Conservation (phyloP, 345 rosid genomes). For the Citrus mangshanensis region DNA sequence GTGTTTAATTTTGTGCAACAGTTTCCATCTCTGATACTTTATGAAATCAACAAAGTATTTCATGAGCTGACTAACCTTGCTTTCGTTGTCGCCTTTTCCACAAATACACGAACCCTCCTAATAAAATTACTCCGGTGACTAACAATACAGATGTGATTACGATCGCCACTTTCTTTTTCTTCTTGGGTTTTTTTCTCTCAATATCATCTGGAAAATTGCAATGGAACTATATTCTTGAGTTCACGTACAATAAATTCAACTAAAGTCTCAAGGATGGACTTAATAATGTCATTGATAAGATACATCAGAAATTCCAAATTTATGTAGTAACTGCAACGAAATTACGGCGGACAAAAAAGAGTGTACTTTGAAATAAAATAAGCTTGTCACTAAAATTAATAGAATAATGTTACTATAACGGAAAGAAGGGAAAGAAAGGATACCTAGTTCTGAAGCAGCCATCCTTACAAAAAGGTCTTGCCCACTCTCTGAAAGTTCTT, state of each 20-base stretch:
- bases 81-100: neutral
- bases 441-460: conserved; percentile 25
- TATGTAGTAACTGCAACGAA: too few relatives aligned
- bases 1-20: too few relatives aligned
- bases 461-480: conserved; percentile 25
- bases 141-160: neutral
- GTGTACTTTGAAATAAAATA: too few relatives aligned
- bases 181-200: neutral
- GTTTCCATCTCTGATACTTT: too few relatives aligned
- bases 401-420: too few relatives aligned
- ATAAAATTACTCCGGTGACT: neutral
- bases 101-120: conserved; percentile 1
- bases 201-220: neutral
- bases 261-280: too few relatives aligned
- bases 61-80: neutral
- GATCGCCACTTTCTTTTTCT: neutral
- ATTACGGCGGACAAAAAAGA: too few relatives aligned
- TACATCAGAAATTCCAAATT: neutral
- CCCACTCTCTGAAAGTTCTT: conserved; percentile 9
- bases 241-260: too few relatives aligned
- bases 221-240: too few relatives aligned
- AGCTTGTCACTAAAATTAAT: too few relatives aligned
- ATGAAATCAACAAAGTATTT: too few relatives aligned
- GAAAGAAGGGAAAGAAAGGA: neutral
- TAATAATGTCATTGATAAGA: too few relatives aligned